phyloP scores from a whole-genome alignment of 1,139 yeast genomes.

The Nakaseomyces bracarensis region DNA sequence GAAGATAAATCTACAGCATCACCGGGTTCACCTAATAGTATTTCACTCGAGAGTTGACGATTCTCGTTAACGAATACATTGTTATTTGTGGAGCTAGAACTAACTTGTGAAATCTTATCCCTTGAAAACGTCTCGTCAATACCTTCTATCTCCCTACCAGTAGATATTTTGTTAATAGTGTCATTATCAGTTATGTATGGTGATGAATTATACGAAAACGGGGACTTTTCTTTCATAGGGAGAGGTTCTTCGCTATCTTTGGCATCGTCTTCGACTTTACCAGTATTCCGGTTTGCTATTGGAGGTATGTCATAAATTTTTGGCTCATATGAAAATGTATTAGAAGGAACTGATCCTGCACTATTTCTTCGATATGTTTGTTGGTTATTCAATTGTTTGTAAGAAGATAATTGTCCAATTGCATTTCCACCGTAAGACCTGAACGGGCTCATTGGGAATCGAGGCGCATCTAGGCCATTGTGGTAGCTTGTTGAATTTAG shows the following conservation, averaged over 20 bases:
- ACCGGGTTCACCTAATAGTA: slow-evolving; percentile 28
- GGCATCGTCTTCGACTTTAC: slow-evolving; percentile 10
- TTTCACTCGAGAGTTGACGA: slow-evolving; percentile 18
- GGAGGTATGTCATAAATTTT: slow-evolving; percentile 30
- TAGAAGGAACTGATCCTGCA: slow-evolving; percentile 3
- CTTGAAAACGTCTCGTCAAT: neutral
- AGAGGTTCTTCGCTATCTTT: slow-evolving; percentile 8
- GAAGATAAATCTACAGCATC: slow-evolving; percentile 23
- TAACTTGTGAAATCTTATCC: slow-evolving; percentile 4
- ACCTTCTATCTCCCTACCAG: slow-evolving; percentile 1
- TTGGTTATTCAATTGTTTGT: slow-evolving; percentile 7
- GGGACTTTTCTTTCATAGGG: slow-evolving; percentile 7
- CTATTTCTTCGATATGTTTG: slow-evolving; percentile 3
- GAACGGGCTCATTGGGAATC: slow-evolving; percentile 11
- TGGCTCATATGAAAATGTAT: slow-evolving; percentile 30
- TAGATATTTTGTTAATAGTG: slow-evolving; percentile 6
- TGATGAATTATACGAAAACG: slow-evolving; percentile 1
- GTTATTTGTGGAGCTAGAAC: slow-evolving; percentile 3
- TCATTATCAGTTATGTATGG: slow-evolving; percentile 8
- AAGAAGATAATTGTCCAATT: neutral
- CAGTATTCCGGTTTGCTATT: neutral
- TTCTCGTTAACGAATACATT: neutral
- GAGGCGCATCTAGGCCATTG: slow-evolving; percentile 3
- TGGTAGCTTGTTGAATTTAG: neutral
- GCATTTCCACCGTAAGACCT: slow-evolving; percentile 6